A percentile compares a stretch with the other conserved stretches of the same genome.
These are phyloP conservation scores for Pelagomonas calceolata DNA, from an alignment of 108 stramenopile species.

Conservation along the genomic window DNA sequence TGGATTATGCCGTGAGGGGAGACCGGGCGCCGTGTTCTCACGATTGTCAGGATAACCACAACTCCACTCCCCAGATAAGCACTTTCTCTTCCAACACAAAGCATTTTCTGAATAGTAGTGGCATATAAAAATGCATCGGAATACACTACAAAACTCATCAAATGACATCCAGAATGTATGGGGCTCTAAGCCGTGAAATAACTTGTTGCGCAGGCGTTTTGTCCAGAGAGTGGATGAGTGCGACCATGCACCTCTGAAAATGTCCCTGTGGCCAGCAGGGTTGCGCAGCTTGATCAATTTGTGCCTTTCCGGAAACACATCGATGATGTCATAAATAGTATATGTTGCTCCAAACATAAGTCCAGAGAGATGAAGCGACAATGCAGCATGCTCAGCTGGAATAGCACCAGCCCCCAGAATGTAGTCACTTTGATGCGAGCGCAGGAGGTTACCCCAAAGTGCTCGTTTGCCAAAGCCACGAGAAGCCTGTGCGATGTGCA, in stretches of 20 bases:
- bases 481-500: not conserved
- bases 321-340: conserved; percentile 27
- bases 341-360: conserved; percentile 29
- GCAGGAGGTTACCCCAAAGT: not conserved
- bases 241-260: conserved; percentile 22
- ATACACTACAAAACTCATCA: conserved; percentile 28
- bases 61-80: not conserved
- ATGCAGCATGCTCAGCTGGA: conserved; percentile 2
- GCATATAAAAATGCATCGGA: conserved; percentile 32
- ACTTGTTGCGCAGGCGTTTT: conserved; percentile 16
- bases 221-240: conserved; percentile 27
- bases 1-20: not conserved
- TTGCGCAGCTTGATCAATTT: conserved; percentile 32
- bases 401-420: conserved; percentile 31
- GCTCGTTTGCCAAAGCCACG: not conserved
- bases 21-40: not conserved
- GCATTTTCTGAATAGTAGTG: not conserved
- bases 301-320: conserved; percentile 16
- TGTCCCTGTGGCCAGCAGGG: conserved; percentile 30
- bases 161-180: conserved; percentile 41
- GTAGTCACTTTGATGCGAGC: conserved; percentile 25
- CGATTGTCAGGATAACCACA: not conserved
- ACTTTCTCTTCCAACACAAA: not conserved
- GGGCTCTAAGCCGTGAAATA: conserved; percentile 9
- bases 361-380: conserved; percentile 16